Evolutionary conservation across 768 basidiomycete genomes (phyloP).

Genomic region (Clitopilus hobsonii): DNA sequence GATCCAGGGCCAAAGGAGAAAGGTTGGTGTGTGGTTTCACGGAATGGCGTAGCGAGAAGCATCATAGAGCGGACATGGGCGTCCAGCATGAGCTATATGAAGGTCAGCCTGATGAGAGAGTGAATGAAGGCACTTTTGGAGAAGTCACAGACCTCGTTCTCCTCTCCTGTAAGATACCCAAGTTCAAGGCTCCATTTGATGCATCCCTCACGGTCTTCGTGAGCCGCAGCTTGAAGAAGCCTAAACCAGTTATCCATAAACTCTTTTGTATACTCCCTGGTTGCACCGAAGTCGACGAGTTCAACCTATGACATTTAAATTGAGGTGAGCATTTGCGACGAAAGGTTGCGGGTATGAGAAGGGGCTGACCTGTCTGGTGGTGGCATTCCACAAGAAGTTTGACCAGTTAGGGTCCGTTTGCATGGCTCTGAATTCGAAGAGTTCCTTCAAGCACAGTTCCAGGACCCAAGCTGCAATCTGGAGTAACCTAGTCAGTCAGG

Average conservation of each 20-base stretch:
- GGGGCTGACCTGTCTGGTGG: conserved; percentile 49
- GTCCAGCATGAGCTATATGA: conserved; percentile 78
- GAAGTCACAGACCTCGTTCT: conserved; percentile 58
- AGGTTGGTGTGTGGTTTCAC: conserved; percentile 52
- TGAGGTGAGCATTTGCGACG: no score
- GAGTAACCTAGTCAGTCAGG: background rate
- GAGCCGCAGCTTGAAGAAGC: conserved; percentile 78
- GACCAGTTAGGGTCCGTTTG: conserved; percentile 99
- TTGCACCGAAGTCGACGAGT: conserved; percentile 95
- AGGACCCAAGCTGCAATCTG: conserved; percentile 84
- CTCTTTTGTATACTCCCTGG: conserved; percentile 73
- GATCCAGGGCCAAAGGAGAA: conserved; percentile 76
- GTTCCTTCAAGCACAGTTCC: conserved; percentile 82
- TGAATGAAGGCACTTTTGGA: background rate
- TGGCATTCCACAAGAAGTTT: conserved; percentile 87
- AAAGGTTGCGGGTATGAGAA: background rate
- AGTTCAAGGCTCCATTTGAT: conserved; percentile 71
- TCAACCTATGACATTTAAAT: conserved; percentile 59
- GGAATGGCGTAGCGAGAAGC: conserved; percentile 86
- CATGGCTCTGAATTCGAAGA: conserved; percentile 91
- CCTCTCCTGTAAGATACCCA: conserved; percentile 88
- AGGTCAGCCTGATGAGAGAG: background rate
- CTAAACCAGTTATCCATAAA: conserved; percentile 89
- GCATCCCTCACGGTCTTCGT: conserved; percentile 63
- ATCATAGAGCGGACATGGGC: conserved; percentile 83